Evolutionary conservation across 1,284 basidiomycete species (phyloP), one percentile per base, ranked within the genome.

Genomic region (Naganishia albida): DNA sequence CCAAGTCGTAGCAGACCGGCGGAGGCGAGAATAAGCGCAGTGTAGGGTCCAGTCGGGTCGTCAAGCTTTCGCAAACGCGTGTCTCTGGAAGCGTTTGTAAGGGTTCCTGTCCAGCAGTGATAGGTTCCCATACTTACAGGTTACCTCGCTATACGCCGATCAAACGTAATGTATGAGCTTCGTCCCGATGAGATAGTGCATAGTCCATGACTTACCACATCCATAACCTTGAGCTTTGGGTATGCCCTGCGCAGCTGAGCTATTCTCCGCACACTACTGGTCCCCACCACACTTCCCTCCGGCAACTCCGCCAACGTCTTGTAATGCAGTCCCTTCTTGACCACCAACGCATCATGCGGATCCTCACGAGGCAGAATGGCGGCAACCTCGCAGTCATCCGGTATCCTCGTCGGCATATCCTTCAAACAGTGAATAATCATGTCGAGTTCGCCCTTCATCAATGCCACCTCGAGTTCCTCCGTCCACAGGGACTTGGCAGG

Each of bases 371-470:
- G 86, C 68, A 92, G 76, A 67, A 98, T 87, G 6, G 90, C 93
- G 8, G 86, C 92, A 54, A 99, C 84, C 74, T 88, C 85, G 75
- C 91, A 94, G 1, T 91, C 91, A 0, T 86, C 84, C 0, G 93
- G 93, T 30, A 98, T 80, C 2, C 82, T 82, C 2, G 95, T 99
- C 12, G 95, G 95, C 23, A 98, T 86, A 77, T 99, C 96, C 79
- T 99, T 99, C 72, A 93, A 82, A 63, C 86, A 88, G 80, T 99
- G 96, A 23, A 99, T 88, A 72, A 99, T 87, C 82, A 97, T 87
- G 77, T 99, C 96, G 60, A 96, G 90, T 13, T 83, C 81, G 20
- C 84, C 82, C 46, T 86, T 83, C 50, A 85, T 82, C 62, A 98
- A 82, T 26, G 89, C 87, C 23, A 89, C 88, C 77, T 98, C 94